Evolutionary conservation across 371 early-diverging fungal species (phyloP), one percentile per base, ranked within the genome.

Genomic region (Mortierella sp.): DNA sequence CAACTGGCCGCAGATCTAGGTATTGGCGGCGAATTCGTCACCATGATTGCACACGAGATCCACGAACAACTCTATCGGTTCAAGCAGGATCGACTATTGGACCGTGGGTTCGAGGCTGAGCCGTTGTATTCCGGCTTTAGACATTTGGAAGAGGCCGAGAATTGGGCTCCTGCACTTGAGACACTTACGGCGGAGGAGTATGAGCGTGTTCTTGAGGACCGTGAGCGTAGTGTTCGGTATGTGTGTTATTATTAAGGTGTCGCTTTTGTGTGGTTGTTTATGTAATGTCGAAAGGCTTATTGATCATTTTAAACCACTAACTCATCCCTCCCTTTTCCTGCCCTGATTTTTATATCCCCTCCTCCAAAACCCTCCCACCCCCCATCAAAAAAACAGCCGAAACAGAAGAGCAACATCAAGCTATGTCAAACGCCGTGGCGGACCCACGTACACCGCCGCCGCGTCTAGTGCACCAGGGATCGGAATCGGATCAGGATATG

Each of bases 21-120:
- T 4, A 88, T 99, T 10, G 98, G 97, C 9, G 97, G 98, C 7
- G 98, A 98, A 83, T 98, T 96, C 86, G 93, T 95, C 2, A 88
- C 96, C 0, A 90, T 96, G 38, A 96, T 98, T 79, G 95, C 98
- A 1, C 95, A 96, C 86, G 94, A 94, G 60, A 97, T 98, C 57
- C 94, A 97, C 50, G 98, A 98, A 76, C 97, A 98, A 77, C 87
- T 98, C 10, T 92, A 92, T 72, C 89, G 91, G 54, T 89, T 93
- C 65, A 94, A 94, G 80, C 93, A 91, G 75, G 96, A 96, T 71
- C 90, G 93, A 54, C 86, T 93, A 0, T 71, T 73, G 87, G 91
- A 75, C 82, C 90, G 79, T 52, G 89, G 88, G 26, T 84, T 89
- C 55, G 91, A 91, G 45, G 70, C 81, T 10, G 91, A 91, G 21